Evolutionary conservation across 2,329 filamentous ascomycete species (phyloP).

Genomic region (Alternaria ethzedia): DNA sequence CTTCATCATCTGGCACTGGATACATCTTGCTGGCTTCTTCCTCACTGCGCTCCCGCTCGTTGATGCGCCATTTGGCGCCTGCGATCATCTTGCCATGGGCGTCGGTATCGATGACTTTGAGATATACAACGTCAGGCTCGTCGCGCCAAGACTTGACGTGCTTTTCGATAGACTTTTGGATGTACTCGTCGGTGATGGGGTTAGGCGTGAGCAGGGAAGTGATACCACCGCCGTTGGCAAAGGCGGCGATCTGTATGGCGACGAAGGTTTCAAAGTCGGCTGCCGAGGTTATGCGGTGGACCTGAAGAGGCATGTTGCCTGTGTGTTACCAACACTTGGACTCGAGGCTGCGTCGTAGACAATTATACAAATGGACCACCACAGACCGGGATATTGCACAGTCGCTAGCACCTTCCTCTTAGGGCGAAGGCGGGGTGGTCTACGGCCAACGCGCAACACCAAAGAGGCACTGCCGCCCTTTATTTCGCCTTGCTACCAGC

Average conservation of each 20-base stretch:
- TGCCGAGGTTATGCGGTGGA: slow-evolving; percentile 31
- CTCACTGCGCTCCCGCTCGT: slow-evolving; percentile 38
- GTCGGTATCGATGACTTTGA: slow-evolving; percentile 47
- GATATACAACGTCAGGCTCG: slow-evolving; percentile 35
- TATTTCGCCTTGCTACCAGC: neutral
- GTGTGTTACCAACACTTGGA: neutral
- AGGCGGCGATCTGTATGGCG: slow-evolving; percentile 37
- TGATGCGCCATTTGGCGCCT: slow-evolving; percentile 47
- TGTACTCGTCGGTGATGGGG: slow-evolving; percentile 24
- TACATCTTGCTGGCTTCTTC: slow-evolving; percentile 40
- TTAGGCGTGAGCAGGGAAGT: slow-evolving; percentile 26
- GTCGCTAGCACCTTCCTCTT: slow-evolving; percentile 9
- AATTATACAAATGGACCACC: neutral
- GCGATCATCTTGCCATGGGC: slow-evolving; percentile 40
- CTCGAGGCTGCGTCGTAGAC: neutral
- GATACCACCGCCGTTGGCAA: slow-evolving; percentile 36
- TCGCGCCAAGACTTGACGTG: slow-evolving; percentile 31
- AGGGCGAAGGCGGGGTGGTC: slow-evolving; percentile 2
- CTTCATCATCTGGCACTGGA: slow-evolving; percentile 30
- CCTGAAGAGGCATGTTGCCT: slow-evolving; percentile 43
- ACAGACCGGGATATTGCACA: neutral
- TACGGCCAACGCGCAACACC: neutral
- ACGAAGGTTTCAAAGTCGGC: slow-evolving; percentile 39
- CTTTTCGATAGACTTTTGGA: slow-evolving; percentile 28
- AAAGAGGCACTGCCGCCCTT: slow-evolving; percentile 18